Base-by-base conservation (phyloP, 208 protist species). In the Giardia muris region DNA sequence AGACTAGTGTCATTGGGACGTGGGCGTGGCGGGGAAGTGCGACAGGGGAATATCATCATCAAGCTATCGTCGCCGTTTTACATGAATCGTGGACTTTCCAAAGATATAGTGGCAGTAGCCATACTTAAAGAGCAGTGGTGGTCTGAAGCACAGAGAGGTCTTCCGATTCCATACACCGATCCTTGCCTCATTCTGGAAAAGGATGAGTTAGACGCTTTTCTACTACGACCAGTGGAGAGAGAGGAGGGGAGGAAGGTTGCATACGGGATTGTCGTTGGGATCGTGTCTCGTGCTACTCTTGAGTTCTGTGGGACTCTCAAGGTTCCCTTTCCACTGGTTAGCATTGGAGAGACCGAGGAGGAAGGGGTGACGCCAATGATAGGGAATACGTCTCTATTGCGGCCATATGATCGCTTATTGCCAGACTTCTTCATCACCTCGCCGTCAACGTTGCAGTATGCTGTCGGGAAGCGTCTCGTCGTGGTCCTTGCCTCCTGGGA, bases 401-500 rank as follows among this genome's bases (percentile, higher is more conserved):
- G 57, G 57, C 92, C 92, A 30, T 44, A 57, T 42, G 46, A 91
- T 46, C 39, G 57, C 30, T 86, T 43, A 0, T 57, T 92, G 0
- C 92, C 92, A 67, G 45, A 39, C 30, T 89, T 93, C 46, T 57
- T 67, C 1, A 92, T 93, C 39, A 93, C 47, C 57, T 87, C 87
- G 43, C 44, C 43, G 10, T 45, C 87, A 22, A 39, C 94, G 42
- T 45, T 89, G 3, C 45, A 93, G 3, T 1, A 43, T 0, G 92
- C 98, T 67, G 94, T 95, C 46, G 95, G 96, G 92, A 97, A 97
- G 93, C 94, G 97, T 43, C 93, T 98, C 2, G 95, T 97, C 46
- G 96, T 98, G n/a, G 95, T 96, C 43, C 96, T 98, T n/a, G 97
- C 98, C 92, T 94, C 96, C 88, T 99, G 97, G 97, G 93, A 95